Base-by-base conservation (phyloP, 768 basidiomycete genomes). In the Mrakia hoshinonis region DNA sequence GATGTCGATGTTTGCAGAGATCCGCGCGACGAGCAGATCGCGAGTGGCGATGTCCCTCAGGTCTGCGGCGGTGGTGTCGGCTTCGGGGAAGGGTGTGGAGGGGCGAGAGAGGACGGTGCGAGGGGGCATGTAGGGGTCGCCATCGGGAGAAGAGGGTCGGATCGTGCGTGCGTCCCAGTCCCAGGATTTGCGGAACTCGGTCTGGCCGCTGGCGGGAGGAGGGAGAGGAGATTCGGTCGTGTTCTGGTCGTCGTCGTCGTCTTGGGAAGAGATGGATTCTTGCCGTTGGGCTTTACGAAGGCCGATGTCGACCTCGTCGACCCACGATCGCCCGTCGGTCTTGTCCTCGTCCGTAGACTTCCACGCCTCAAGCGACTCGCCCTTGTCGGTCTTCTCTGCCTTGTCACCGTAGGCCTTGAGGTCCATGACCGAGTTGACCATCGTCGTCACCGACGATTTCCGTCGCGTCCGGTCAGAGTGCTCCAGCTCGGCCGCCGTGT, bases 1-100 rank as follows among this genome's bases (percentile, higher is more conserved):
- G 48, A 69, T 63, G 68, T 69, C 68, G 58, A 69, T 26, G 29
- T 39, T 62, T 0, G 68, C 31, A 2, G 61, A 31, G n/a, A 69
- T 46, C 20, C 46, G n/a, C 15, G 64, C 48, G 20, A 47, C 24
- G 64, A 66, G 46, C 26, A 66, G 48, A n/a, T 66, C 64, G 4
- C 64, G 64, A 12, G 64, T 66, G 11, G 64, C 64, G 48, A 66
- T 22, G 48, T 66, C 64, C 3, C 13, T 49, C 47, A 66, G 43
- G 48, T 66, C 31, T 0, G 43, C 31, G 13, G 3, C 12, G 11
- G 58, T 43, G 20, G 24, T 66, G 3, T 66, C 48, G 13, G 64
- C 34, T 1, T 26, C 26, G 11, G 48, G 64, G 29, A 66, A 66
- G 13, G 64, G 64, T 10, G 64, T 66, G 26, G 64, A 47, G 9